Conservation (phyloP, 1,284 basidiomycete genomes). For the Trichosporon coremiiforme region DNA sequence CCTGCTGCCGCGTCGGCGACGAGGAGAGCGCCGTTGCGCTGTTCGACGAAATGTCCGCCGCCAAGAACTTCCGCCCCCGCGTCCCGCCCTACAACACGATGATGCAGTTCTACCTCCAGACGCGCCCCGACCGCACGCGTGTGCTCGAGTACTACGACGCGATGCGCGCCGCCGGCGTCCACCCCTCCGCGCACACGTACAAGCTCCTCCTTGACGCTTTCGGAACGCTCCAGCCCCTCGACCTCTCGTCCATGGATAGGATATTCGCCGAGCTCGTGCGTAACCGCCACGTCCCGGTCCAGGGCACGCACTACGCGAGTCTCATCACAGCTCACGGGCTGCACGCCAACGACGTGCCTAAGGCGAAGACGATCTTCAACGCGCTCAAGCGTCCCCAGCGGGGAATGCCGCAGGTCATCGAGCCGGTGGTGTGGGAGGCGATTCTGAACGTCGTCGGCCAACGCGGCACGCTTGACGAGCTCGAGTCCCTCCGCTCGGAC, state of each 20-base stretch:
- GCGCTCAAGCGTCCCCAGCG: conserved; percentile 42
- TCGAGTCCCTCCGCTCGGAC: conserved; percentile 68
- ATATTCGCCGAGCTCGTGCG: conserved; percentile 67
- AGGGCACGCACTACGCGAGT: conserved; percentile 87
- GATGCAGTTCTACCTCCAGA: conserved; percentile 95
- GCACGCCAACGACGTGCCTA: conserved; percentile 73
- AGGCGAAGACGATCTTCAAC: conserved; percentile 77
- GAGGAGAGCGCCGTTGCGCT: conserved; percentile 75
- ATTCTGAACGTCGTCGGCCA: conserved; percentile 84
- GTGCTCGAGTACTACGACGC: conserved; percentile 76
- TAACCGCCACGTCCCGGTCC: conserved; percentile 64
- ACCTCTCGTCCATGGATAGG: conserved; percentile 73
- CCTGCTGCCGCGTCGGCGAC: conserved; percentile 92
- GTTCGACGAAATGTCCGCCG: conserved; percentile 79
- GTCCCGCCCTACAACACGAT: conserved; percentile 96
- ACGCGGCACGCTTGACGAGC: conserved; percentile 75
- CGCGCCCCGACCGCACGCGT: conserved; percentile 77
- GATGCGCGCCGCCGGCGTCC: conserved; percentile 67
- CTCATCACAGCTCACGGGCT: conserved; percentile 90
- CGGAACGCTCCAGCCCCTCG: conserved; percentile 80
- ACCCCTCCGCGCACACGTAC: conserved; percentile 85
- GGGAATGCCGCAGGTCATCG: conserved; percentile 60
- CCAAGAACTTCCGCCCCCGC: conserved; percentile 77
- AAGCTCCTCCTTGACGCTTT: conserved; percentile 93
- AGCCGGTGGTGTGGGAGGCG: conserved; percentile 88